Conservation (phyloP, 257 asterid genomes). For the Solanum arcanum region DNA sequence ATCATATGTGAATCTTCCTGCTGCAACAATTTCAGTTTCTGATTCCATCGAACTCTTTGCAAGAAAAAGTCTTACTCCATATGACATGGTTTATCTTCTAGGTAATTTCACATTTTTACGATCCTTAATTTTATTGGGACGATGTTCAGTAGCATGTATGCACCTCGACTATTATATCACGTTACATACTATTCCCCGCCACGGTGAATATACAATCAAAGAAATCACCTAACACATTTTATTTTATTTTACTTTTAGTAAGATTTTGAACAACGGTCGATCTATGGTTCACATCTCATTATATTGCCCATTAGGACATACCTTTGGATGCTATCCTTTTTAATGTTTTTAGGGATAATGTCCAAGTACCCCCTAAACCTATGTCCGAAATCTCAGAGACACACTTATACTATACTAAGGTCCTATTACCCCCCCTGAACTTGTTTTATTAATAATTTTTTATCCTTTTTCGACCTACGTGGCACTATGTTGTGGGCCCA, state of each 20-base stretch:
- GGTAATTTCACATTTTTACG: constrained; percentile 9
- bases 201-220: no score
- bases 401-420: no score
- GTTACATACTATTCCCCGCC: not conserved
- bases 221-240: no score
- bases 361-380: no score
- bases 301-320: not conserved
- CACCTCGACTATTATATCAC: not conserved
- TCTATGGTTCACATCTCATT: not conserved
- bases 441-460: no score
- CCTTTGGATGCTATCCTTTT: not conserved
- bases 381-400: no score
- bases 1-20: constrained; percentile 34
- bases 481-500: no score
- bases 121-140: no score
- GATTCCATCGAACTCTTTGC: constrained; percentile 24
- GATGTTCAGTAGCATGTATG: not conserved
- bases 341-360: not conserved
- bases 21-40: constrained; percentile 30
- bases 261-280: not conserved
- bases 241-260: not conserved
- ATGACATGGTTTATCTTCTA: constrained; percentile 48
- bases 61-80: constrained; percentile 19
- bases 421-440: no score
- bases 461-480: no score